phyloP scores from a whole-genome alignment of 2,329 filamentous ascomycete genomes.

The Talaromyces sp. region DNA sequence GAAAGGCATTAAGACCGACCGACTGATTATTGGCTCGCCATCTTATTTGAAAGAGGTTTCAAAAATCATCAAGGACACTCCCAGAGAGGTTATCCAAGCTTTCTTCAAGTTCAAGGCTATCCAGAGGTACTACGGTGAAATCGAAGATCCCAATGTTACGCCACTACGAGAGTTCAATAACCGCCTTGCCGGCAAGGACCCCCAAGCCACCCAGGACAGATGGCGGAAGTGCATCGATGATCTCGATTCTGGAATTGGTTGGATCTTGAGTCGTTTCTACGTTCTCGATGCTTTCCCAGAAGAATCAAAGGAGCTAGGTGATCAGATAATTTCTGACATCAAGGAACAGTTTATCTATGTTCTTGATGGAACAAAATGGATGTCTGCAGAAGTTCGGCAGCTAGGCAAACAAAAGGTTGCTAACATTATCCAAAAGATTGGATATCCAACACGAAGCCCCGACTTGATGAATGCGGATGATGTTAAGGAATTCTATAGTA shows the following conservation, averaged over 20 bases:
- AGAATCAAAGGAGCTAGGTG: slow-evolving; percentile 62
- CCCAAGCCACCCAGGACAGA: slow-evolving; percentile 59
- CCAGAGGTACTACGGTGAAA: slow-evolving; percentile 48
- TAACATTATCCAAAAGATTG: slow-evolving; percentile 66
- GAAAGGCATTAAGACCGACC: slow-evolving; percentile 47
- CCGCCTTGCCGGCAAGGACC: slow-evolving; percentile 59
- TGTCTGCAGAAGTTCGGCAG: slow-evolving; percentile 58
- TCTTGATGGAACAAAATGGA: slow-evolving; percentile 59
- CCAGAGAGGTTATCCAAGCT: slow-evolving; percentile 55
- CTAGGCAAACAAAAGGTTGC: slow-evolving; percentile 62
- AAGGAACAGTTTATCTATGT: slow-evolving; percentile 63
- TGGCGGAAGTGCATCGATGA: slow-evolving; percentile 62
- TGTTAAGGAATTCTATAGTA: slow-evolving; percentile 56
- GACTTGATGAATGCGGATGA: slow-evolving; percentile 57
- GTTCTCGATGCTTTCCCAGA: slow-evolving; percentile 65
- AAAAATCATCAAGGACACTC: slow-evolving; percentile 51
- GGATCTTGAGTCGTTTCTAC: slow-evolving; percentile 69
- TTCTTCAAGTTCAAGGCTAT: slow-evolving; percentile 65
- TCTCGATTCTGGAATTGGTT: slow-evolving; percentile 58
- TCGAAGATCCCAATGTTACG: slow-evolving; percentile 59
- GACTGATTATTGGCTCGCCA: slow-evolving; percentile 58
- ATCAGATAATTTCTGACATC: slow-evolving; percentile 67
- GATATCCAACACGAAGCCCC: slow-evolving; percentile 61
- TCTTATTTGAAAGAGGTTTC: slow-evolving; percentile 59
- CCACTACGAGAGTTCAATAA: slow-evolving; percentile 60